Evolutionary conservation across 1,284 basidiomycete species (phyloP), one percentile per base, ranked within the genome.

Genomic region (Ustilago vetiveriae): DNA sequence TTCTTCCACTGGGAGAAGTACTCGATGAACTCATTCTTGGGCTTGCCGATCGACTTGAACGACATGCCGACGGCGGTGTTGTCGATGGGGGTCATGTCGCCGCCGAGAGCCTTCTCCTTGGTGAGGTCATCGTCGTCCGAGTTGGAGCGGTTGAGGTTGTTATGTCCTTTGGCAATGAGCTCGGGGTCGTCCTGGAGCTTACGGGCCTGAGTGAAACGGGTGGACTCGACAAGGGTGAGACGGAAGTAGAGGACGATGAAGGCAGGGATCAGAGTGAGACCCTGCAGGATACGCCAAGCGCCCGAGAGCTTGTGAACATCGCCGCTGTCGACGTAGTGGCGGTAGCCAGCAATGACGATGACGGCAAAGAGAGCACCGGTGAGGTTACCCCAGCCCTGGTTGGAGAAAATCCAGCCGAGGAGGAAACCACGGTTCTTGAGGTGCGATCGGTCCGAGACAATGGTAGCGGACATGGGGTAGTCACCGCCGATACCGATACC

Each of bases 171-270:
- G 13, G 87, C 76, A 10, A 90, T 90, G 77, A 90, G n/a, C n/a
- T n/a, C n/a, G n/a, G n/a, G n/a, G 83, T 92, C 91, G 60, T 90
- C 88, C 84, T 92, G 90, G 72, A 93, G 87, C 84, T 69, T 72
- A 59, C 76, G 72, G 13, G 92, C 91, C 88, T 93, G 91, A 58
- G 91, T 93, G 86, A 90, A 94, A 72, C 91, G 90, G 32, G 91
- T 77, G 14, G 85, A 86, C 77, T 85, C 85, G 60, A 84, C 72
- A 35, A 78, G 64, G 59, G 80, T 82, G 41, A 83, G 76, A 49
- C 82, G 84, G 84, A 85, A 86, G 83, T 86, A 86, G 62, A 87
- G 83, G 29, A 83, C 62, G 43, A 78, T 75, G 57, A 76, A 67
- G 50, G 74, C 66, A 37, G 67, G 71, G 55, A 72, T 55, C 41